Evolutionary conservation across 257 asterid genomes (phyloP).

Genomic region (Penstemon newberryi): DNA sequence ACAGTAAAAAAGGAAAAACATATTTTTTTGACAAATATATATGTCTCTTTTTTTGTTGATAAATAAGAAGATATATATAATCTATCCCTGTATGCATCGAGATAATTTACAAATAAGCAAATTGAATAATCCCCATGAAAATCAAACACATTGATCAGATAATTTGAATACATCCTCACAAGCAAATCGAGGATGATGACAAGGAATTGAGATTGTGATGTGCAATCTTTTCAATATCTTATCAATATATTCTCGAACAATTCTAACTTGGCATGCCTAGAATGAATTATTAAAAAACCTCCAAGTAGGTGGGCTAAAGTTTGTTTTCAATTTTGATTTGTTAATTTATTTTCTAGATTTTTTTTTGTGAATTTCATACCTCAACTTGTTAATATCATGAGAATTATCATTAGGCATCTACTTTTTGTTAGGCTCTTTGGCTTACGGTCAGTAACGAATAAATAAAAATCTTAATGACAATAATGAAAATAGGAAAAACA

Average conservation of each 20-base stretch:
- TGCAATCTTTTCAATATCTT: conserved; percentile 11
- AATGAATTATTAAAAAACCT: not conserved
- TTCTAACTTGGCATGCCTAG: not conserved
- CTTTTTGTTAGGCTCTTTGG: no score
- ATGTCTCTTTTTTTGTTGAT: no score
- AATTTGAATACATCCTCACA: not conserved
- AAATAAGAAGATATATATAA: no score
- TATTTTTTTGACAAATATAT: no score
- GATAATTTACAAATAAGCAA: no score
- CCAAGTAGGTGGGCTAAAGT: not conserved
- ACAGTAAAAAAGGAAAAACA: no score
- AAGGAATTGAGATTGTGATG: conserved; percentile 3
- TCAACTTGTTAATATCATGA: not conserved
- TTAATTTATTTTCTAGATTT: not conserved
- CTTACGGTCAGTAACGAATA: no score
- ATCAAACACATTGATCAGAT: no score
- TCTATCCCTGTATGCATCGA: no score
- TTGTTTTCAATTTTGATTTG: not conserved
- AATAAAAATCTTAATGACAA: no score
- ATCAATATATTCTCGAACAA: not conserved
- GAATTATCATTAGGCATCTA: not conserved
- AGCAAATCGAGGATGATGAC: conserved; percentile 4
- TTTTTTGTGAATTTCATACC: not conserved
- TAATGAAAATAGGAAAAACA: no score
- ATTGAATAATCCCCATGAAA: no score